Evolutionary conservation across 164 flowering plant genomes (phyloP).

Genomic region (Vitis rupestris): DNA sequence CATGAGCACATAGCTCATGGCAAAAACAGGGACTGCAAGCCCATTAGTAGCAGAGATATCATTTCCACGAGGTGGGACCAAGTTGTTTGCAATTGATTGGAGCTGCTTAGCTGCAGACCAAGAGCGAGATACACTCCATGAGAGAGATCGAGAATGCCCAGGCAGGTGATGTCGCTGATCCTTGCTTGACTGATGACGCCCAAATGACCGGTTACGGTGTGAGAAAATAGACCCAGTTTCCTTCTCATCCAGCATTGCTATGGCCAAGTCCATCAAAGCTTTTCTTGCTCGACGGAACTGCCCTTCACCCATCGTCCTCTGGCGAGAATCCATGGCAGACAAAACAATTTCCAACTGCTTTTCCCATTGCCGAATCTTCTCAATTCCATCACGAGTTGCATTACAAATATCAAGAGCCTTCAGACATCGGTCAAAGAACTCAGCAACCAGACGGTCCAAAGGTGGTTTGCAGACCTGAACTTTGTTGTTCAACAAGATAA

Average conservation of each 20-base stretch:
- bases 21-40: constrained; percentile 33
- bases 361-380: constrained; percentile 41
- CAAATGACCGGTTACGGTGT: constrained; percentile 51
- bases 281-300: constrained; percentile 58
- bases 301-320: constrained; percentile 39
- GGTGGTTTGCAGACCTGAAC: constrained; percentile 28
- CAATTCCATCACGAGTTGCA: constrained; percentile 57
- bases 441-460: constrained; percentile 33
- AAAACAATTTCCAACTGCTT: constrained; percentile 49
- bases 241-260: constrained; percentile 51
- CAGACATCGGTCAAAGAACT: constrained; percentile 46
- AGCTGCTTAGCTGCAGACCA: constrained; percentile 66
- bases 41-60: constrained; percentile 44
- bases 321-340: constrained; percentile 29
- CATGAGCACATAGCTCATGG: constrained; percentile 41
- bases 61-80: constrained; percentile 36
- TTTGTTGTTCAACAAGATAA: constrained; percentile 27
- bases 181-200: constrained; percentile 28
- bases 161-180: constrained; percentile 14
- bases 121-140: constrained; percentile 59
- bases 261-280: constrained; percentile 47
- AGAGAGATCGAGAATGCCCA: constrained; percentile 51
- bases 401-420: constrained; percentile 73
- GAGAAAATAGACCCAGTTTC: constrained; percentile 37
- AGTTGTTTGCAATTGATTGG: constrained; percentile 38